Percentiles rank a stretch among this genome's conserved stretches.
Conservation (phyloP, 2,329 filamentous ascomycete genomes). For the Dactylellina leptospora region DNA sequence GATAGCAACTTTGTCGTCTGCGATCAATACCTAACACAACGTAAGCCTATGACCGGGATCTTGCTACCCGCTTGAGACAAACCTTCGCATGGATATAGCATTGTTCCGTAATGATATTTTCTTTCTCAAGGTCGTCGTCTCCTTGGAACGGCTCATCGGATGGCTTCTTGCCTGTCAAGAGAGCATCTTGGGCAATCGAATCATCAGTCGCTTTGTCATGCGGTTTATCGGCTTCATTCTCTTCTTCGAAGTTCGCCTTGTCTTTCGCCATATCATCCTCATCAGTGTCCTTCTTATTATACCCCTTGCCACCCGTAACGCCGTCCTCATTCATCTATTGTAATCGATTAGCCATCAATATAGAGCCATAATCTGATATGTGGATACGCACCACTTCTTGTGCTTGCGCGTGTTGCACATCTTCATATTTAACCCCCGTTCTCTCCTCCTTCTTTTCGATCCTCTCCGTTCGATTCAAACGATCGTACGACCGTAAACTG, state of each 20-base stretch:
- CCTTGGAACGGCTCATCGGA: constrained; percentile 80
- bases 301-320: constrained; percentile 56
- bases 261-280: constrained; percentile 37
- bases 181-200: constrained; percentile 79
- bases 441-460: constrained; percentile 79
- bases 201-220: constrained; percentile 57
- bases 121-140: constrained; percentile 76
- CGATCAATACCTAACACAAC: constrained; percentile 69
- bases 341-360: constrained; percentile 16
- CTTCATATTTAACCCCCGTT: constrained; percentile 82
- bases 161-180: constrained; percentile 73
- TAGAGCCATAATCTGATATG: constrained; percentile 51
- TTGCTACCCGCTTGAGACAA: constrained; percentile 53
- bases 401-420: constrained; percentile 86
- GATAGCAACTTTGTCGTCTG: constrained; percentile 83
- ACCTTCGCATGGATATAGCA: constrained; percentile 94
- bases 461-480: constrained; percentile 80
- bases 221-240: constrained; percentile 59
- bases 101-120: constrained; percentile 93
- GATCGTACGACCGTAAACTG: constrained; percentile 91
- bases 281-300: constrained; percentile 59
- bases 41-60: constrained; percentile 32
- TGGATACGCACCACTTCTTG: constrained; percentile 79
- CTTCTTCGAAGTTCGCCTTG: constrained; percentile 64
- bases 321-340: constrained; percentile 54